phyloP scores from a whole-genome alignment of 2,329 filamentous ascomycete species.

The Sporothrix luriei region DNA sequence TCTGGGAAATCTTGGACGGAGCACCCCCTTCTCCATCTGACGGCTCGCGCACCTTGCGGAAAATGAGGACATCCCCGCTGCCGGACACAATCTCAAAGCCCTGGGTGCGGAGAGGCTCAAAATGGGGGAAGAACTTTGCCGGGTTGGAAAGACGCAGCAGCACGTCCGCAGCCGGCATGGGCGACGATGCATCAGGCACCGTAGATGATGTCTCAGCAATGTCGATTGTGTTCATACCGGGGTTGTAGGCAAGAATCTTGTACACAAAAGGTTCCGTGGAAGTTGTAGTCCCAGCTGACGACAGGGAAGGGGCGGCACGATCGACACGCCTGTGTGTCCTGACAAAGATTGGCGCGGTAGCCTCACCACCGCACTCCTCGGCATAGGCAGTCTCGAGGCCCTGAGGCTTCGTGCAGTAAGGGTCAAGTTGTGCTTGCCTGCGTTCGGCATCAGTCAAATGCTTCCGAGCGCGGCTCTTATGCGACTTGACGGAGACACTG shows the following conservation, averaged over 20 bases:
- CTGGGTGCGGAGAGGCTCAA: constrained; percentile 59
- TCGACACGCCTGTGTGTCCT: constrained; percentile 38
- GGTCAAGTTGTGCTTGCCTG: constrained; percentile 30
- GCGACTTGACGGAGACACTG: constrained; percentile 36
- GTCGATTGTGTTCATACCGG: constrained; percentile 58
- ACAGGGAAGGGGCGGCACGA: neutral
- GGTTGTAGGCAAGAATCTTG: constrained; percentile 68
- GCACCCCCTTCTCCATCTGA: neutral
- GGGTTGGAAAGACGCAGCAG: constrained; percentile 64
- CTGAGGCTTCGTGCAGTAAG: constrained; percentile 51
- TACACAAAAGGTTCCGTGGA: constrained; percentile 47
- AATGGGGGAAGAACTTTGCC: constrained; percentile 66
- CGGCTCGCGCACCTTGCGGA: constrained; percentile 59
- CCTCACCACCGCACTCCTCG: constrained; percentile 47
- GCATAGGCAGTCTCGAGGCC: constrained; percentile 53
- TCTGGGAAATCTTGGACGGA: neutral
- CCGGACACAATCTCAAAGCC: constrained; percentile 70
- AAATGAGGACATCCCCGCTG: constrained; percentile 64
- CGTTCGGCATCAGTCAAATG: constrained; percentile 27
- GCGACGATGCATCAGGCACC: constrained; percentile 51
- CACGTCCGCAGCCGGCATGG: constrained; percentile 62
- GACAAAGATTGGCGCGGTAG: constrained; percentile 44
- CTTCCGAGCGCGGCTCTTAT: constrained; percentile 29
- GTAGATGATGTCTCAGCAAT: constrained; percentile 63
- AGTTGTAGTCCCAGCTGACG: neutral